A percentile compares a stretch with the other conserved stretches of the same genome.
Conservation (phyloP, 2,329 filamentous ascomycete species). For the Ophiocordyceps australis region DNA sequence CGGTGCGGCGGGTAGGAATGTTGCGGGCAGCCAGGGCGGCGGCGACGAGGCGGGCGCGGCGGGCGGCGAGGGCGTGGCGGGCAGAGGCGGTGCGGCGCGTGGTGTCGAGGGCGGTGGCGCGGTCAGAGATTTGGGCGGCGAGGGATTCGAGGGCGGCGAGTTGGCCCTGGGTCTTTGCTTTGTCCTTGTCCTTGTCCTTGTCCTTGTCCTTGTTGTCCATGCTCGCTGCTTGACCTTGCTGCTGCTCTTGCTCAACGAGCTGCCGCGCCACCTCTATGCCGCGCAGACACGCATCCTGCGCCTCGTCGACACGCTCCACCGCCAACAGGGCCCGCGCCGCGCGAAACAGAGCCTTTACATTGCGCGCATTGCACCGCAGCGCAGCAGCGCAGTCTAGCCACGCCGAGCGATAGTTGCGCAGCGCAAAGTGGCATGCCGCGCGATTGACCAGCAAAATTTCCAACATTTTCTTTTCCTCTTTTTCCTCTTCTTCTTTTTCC, state of each 20-base stretch:
- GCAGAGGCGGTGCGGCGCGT: conserved; percentile 37
- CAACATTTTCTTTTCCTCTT: conserved; percentile 26
- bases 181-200: no score
- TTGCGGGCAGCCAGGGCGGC: conserved; percentile 50
- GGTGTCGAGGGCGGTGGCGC: conserved; percentile 34
- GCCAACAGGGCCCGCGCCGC: conserved; percentile 61
- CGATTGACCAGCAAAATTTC: conserved; percentile 75
- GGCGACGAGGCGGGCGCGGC: conserved; percentile 41
- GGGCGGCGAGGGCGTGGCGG: conserved; percentile 31
- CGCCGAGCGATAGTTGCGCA: conserved; percentile 76
- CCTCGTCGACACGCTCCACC: conserved; percentile 63
- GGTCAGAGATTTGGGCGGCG: conserved; percentile 41
- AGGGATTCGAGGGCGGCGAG: conserved; percentile 44
- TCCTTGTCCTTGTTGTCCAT: no score
- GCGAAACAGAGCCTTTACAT: conserved; percentile 85
- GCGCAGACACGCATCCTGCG: conserved; percentile 57
- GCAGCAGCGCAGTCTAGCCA: conserved; percentile 70
- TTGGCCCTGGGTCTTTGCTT: no score
- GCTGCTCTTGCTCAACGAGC: no score
- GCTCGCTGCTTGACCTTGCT: conserved; percentile 57
- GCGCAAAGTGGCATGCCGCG: conserved; percentile 73
- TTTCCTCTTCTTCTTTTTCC: conserved; percentile 35
- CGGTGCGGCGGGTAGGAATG: conserved; percentile 49
- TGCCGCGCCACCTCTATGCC: conserved; percentile 60
- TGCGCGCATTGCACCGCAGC: conserved; percentile 59